These are phyloP conservation scores for Globisporangium ultimum DNA, from an alignment of 352 stramenopile species.

Conservation along the genomic window DNA sequence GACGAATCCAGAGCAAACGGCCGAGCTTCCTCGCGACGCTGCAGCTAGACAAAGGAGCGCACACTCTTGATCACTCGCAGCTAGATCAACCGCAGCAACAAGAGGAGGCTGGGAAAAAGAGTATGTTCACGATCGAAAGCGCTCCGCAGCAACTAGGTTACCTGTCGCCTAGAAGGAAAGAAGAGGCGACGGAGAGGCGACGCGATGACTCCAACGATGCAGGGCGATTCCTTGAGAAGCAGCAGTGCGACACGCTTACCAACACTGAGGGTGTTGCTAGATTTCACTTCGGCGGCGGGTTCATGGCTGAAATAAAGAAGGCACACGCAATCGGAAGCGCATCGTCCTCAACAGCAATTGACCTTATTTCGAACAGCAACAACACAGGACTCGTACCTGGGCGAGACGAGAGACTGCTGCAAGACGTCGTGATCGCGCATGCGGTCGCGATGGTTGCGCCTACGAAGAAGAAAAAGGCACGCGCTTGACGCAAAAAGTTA, in stretches of 20 bases:
- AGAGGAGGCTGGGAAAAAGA: neutral
- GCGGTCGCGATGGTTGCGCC: neutral
- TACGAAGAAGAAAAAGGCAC: neutral
- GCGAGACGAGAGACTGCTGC: neutral
- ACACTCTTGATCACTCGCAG: no score
- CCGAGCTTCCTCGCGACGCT: constrained; percentile 29
- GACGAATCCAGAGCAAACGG: constrained; percentile 10
- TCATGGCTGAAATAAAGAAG: constrained; percentile 13
- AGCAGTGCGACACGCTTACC: constrained; percentile 12
- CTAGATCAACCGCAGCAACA: no score
- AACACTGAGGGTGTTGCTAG: constrained; percentile 14
- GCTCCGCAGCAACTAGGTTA: neutral
- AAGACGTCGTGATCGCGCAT: constrained; percentile 1
- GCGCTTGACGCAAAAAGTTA: neutral
- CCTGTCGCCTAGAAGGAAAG: neutral
- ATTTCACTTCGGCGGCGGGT: constrained; percentile 38
- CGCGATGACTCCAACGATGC: neutral
- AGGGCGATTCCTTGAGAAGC: constrained; percentile 3
- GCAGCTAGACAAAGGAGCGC: constrained; percentile 16
- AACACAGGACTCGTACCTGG: no score
- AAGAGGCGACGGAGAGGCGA: neutral
- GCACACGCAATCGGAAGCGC: neutral
- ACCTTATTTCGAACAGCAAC: no score
- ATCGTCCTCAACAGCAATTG: no score
- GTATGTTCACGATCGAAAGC: neutral